Evolutionary conservation across 108 stramenopile genomes (phyloP).

Genomic region (Hondaea fermentalgiana): DNA sequence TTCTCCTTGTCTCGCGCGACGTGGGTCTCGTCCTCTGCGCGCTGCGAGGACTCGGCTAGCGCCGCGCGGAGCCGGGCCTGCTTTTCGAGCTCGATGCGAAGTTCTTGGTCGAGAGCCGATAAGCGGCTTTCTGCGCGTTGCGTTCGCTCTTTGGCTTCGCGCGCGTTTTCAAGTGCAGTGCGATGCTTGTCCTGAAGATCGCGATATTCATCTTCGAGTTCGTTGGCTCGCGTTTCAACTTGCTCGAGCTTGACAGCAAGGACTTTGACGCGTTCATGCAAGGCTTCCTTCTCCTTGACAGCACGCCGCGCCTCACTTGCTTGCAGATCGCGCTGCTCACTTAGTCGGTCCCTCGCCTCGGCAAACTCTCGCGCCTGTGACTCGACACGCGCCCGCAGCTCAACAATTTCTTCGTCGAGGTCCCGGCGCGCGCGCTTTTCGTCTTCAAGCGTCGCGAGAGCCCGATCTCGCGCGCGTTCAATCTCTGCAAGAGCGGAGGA

Average conservation of each 20-base stretch:
- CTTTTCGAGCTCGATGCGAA: not conserved
- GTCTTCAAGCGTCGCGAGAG: not conserved
- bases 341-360: not conserved
- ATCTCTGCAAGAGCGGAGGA: not conserved
- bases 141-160: not conserved
- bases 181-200: not conserved
- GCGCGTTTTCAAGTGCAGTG: not conserved
- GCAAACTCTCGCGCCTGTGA: not conserved
- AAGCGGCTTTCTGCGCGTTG: not conserved
- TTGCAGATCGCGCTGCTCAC: not conserved
- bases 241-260: slow-evolving; percentile 3
- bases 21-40: not conserved
- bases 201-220: not conserved
- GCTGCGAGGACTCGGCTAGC: not conserved
- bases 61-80: not conserved
- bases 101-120: not conserved
- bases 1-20: not conserved
- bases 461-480: not conserved
- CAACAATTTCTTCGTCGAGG: not conserved
- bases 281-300: not conserved
- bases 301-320: not conserved
- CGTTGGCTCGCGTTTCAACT: not conserved
- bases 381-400: not conserved
- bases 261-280: not conserved
- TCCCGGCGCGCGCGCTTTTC: not conserved